Conservation (phyloP, 176 grass and related monocot species). For the Triticum timopheevii region DNA sequence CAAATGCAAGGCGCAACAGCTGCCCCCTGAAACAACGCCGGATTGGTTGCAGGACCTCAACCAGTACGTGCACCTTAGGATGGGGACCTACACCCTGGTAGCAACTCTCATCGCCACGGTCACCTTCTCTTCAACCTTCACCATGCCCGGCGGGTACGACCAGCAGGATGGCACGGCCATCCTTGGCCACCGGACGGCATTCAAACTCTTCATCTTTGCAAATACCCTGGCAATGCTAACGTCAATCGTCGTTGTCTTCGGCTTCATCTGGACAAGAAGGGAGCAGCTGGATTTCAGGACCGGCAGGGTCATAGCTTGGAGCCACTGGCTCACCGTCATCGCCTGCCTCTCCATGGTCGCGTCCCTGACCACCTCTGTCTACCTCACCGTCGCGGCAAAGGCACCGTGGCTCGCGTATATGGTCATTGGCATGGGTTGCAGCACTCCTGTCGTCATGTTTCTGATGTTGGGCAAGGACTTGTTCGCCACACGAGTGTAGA, state of each 20-base stretch:
- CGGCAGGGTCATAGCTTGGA: neutral
- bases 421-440: neutral
- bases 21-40: neutral
- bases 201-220: slow-evolving; percentile 41
- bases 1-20: neutral
- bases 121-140: slow-evolving; percentile 41
- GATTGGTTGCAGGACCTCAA: neutral
- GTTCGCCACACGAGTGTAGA: neutral
- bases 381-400: neutral
- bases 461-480: neutral
- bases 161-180: neutral
- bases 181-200: neutral
- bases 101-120: slow-evolving; percentile 43
- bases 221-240: slow-evolving; percentile 46
- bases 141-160: slow-evolving; percentile 29
- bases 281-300: neutral
- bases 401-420: neutral
- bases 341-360: neutral
- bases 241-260: slow-evolving; percentile 42
- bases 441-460: neutral
- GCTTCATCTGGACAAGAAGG: slow-evolving; percentile 40
- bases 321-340: neutral
- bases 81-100: slow-evolving; percentile 33
- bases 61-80: neutral
- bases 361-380: neutral